Percentiles rank a stretch among this genome's conserved stretches.
Evolutionary conservation across 345 rosid genomes (phyloP).

Genomic region (Diplotaxis tenuifolia): DNA sequence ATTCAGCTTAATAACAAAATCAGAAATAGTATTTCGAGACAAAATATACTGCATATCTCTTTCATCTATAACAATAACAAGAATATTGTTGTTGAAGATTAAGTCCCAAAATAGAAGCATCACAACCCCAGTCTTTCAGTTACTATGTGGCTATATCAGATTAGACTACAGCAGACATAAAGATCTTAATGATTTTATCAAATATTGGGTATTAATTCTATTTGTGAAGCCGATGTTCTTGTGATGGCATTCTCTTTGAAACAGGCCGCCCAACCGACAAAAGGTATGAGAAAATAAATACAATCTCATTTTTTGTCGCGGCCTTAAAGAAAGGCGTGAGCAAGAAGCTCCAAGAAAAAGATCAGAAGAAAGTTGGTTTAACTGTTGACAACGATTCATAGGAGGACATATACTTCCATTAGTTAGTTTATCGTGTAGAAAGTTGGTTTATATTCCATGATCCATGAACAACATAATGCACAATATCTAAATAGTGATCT

Average conservation of each 20-base stretch:
- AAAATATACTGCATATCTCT: too few relatives aligned
- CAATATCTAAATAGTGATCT: not conserved
- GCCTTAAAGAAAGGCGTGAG: constrained; percentile 58
- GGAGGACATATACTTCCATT: not conserved
- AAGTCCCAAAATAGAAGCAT: constrained; percentile 50
- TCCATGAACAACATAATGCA: not conserved
- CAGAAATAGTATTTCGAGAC: too few relatives aligned
- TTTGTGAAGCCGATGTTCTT: not conserved
- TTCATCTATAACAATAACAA: too few relatives aligned
- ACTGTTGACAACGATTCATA: not conserved
- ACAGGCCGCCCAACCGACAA: constrained; percentile 59
- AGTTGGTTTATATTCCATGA: not conserved
- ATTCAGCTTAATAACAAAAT: too few relatives aligned
- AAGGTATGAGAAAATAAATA: constrained; percentile 67
- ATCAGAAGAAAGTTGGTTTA: constrained; percentile 39
- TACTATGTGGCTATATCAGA: constrained; percentile 56
- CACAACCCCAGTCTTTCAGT: constrained; percentile 49
- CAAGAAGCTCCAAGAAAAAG: constrained; percentile 68
- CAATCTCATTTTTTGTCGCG: constrained; percentile 56
- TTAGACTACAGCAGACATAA: constrained; percentile 20
- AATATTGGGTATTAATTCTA: constrained; percentile 50
- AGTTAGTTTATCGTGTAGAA: not conserved
- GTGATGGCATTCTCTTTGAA: not conserved
- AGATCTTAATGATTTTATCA: constrained; percentile 41
- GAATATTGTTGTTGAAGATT: too few relatives aligned